Conservation (phyloP, 2,329 filamentous ascomycete species). For the Botrytis tulipae region DNA sequence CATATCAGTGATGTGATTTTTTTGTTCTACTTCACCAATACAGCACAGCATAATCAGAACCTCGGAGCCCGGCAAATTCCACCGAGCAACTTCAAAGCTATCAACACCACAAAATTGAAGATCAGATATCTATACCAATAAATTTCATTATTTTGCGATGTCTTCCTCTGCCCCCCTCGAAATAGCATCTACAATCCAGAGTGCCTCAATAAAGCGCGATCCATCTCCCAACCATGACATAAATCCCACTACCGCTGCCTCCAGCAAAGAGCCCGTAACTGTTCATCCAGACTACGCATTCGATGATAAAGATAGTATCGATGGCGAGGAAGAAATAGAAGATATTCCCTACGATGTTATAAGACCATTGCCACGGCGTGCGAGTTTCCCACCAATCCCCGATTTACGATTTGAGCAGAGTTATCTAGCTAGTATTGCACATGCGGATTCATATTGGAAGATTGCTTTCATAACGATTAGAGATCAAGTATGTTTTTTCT, state of each 20-base stretch:
- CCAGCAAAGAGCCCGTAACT: conserved; percentile 60
- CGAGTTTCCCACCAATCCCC: conserved; percentile 64
- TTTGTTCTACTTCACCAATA: not conserved
- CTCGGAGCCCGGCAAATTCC: conserved; percentile 6
- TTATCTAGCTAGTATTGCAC: conserved; percentile 85
- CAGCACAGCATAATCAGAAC: not conserved
- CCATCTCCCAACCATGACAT: conserved; percentile 74
- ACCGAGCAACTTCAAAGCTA: conserved; percentile 5
- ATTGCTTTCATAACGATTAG: conserved; percentile 80
- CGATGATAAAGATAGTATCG: conserved; percentile 42
- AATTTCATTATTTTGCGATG: conserved; percentile 28
- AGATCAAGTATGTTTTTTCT: conserved; percentile 68
- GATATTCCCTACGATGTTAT: conserved; percentile 69
- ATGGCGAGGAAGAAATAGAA: conserved; percentile 52
- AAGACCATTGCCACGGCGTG: conserved; percentile 51
- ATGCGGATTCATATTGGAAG: conserved; percentile 75
- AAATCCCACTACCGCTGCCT: conserved; percentile 75
- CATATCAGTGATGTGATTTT: not conserved
- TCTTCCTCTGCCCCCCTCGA: conserved; percentile 53
- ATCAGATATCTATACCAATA: conserved; percentile 7
- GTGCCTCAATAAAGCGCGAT: conserved; percentile 69
- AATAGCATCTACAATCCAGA: conserved; percentile 76
- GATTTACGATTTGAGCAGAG: conserved; percentile 97
- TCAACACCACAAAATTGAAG: conserved; percentile 2
- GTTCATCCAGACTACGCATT: conserved; percentile 39